Base-by-base conservation (phyloP, 768 basidiomycete genomes). In the Leucosporidium creatinivorum region DNA sequence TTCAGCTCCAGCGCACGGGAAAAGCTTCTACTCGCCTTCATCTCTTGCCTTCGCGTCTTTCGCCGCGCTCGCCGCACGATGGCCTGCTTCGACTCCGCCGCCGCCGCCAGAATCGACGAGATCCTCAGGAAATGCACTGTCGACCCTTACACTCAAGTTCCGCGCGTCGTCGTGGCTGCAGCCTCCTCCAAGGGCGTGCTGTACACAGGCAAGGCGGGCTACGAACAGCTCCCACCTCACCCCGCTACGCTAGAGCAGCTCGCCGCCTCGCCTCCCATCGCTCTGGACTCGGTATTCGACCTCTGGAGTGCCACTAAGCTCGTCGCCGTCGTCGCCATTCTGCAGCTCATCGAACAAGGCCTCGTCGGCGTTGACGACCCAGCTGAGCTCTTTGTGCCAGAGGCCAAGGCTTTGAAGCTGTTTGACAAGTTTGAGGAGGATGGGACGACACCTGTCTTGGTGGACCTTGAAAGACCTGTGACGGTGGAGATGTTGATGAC, bases 261-360 rank as follows among this genome's bases (percentile, higher is more conserved):
- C 21, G 55, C 19, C 19, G 25, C 31, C 3, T 44, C 47, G 9
- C 28, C 48, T 0, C 31, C 33, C 7, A 9, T 69, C 13, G 36
- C 68, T 4, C 49, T 58, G 48, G 59, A 65, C 25, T n/a, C 12
- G 1, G 17, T 58, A 4, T 65, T 61, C 50, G 36, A 77, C 26
- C 60, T 77, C 5, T 78, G 70, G 61, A 74, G 73, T 8, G 69
- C 70, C 62, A 75, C 75, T 21, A 78, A 78, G 62, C 61, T 78
- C 19, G 62, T 77, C 39, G 75, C 75, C 1, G 68, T 68, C 66
- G 62, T 78, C 51, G 75, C 76, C 1, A 75, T 73, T 5, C 62
- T 76, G 0, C 76, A 76, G 56, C 72, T 79, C 13, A 62, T 77
- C 51, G 77, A 78, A 30, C 73, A 71, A 26, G 74, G 75, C 28